phyloP scores from a whole-genome alignment of 768 basidiomycete species.

The Porphyrellus cyaneotinctus region DNA sequence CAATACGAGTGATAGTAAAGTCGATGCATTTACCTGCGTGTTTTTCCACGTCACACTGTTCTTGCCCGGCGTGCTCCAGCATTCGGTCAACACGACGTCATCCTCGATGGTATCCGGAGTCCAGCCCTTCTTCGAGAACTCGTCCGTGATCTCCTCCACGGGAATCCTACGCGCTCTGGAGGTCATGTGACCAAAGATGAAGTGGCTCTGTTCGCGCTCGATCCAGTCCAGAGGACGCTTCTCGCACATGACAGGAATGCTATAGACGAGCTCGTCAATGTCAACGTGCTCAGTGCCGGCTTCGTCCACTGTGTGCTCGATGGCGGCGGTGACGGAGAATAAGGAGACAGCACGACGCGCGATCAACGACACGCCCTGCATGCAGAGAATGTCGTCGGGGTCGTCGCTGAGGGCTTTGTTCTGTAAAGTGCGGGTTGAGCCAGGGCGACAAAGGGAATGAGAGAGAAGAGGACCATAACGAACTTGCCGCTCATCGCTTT shows the following conservation, averaged over 20 bases:
- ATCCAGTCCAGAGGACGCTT: constrained; percentile 52
- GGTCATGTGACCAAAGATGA: constrained; percentile 54
- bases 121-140: no score
- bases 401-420: constrained; percentile 64
- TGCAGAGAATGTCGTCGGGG: constrained; percentile 57
- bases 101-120: no score
- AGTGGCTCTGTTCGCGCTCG: constrained; percentile 48
- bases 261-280: constrained; percentile 59
- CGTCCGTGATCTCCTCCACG: no score
- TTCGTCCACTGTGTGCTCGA: constrained; percentile 65
- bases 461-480: constrained; percentile 47
- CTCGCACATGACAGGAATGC: constrained; percentile 51
- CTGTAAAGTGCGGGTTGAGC: constrained; percentile 33
- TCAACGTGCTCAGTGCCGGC: constrained; percentile 59
- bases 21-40: constrained; percentile 58
- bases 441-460: neutral
- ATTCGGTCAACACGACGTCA: neutral
- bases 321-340: constrained; percentile 52
- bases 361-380: constrained; percentile 73
- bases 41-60: constrained; percentile 25
- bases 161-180: neutral
- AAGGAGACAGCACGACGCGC: constrained; percentile 56
- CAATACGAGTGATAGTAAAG: no score
- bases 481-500: constrained; percentile 65
- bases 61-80: neutral